Evolutionary conservation across 75 land plant genomes (phyloP), one percentile per base, ranked within the genome.

Genomic region (Pinus albicaulis): DNA sequence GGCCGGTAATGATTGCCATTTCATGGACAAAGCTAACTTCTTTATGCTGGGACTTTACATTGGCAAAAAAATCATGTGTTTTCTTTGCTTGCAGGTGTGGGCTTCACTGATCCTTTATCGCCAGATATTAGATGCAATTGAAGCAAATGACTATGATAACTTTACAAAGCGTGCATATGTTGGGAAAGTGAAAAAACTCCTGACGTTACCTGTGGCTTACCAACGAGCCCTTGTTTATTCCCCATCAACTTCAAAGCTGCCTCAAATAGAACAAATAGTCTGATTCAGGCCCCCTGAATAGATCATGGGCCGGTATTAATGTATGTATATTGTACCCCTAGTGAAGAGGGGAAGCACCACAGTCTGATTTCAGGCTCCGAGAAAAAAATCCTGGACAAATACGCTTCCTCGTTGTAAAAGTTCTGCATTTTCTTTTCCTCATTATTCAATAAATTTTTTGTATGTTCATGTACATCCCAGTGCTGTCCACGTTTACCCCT

Each of bases 81-180:
- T 48, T 48, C 53, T 48, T 48, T 48, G 53, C 53, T 48, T 73
- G 65, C 85, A 90, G 92, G 90, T 91, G 5, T 89, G 82, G 89
- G 88, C 91, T 53, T 91, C 93, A 2, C 60, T 91, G 77, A 75
- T 89, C 11, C 75, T 91, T 26, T 91, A 90, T 57, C 72, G 88
- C 13, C 78, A 89, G 76, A 91, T 91, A 72, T 76, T 91, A 52
- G 93, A 91, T n/a, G 88, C 82, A 58, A 90, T 90, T 41, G 92
- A 88, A 79, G 92, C 82, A 0, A 90, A 90, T 60, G 92, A 89
- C 25, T 90, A 88, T 72, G 66, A 90, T 80, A 90, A 84, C 76
- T 90, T 90, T 71, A 83, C 85, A 24, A 86, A 77, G 77, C 76
- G 89, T 28, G 93, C 93, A 6, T 89, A 89, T 76, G 93, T 91